phyloP scores from a whole-genome alignment of 148 eudicot species.

The Pharnaceum exiguum region DNA sequence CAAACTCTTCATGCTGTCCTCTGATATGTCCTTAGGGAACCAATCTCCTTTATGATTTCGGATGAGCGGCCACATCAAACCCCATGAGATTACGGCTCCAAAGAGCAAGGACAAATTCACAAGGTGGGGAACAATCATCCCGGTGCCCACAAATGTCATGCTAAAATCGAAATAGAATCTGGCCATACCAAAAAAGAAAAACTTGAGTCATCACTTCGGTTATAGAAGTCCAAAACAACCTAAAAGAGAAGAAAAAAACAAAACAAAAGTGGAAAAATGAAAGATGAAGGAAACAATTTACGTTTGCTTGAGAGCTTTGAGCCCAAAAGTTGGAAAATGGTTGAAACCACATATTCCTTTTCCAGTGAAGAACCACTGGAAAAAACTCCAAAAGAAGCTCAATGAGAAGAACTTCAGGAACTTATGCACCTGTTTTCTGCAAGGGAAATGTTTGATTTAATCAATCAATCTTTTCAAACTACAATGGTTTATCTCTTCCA shows the following conservation, averaged over 20 bases:
- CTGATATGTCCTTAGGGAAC: conserved; percentile 49
- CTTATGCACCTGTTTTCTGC: conserved; percentile 47
- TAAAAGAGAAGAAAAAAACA: not conserved
- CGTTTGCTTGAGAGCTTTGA: conserved; percentile 31
- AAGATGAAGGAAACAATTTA: no score
- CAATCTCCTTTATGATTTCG: conserved; percentile 45
- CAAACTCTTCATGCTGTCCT: conserved; percentile 70
- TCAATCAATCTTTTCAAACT: no score
- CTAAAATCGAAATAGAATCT: conserved; percentile 83
- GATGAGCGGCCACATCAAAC: conserved; percentile 82
- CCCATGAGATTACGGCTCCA: conserved; percentile 79
- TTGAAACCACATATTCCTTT: conserved; percentile 28
- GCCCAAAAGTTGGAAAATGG: conserved; percentile 33
- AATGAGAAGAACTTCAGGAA: conserved; percentile 42
- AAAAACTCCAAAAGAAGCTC: conserved; percentile 55
- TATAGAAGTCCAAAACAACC: not conserved
- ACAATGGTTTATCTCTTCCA: no score
- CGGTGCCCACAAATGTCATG: conserved; percentile 74
- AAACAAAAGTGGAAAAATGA: conserved; percentile 33
- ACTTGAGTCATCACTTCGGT: not conserved
- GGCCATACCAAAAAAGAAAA: conserved; percentile 10
- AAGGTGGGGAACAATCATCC: conserved; percentile 81
- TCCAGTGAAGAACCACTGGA: conserved; percentile 37
- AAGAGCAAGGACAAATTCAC: conserved; percentile 69
- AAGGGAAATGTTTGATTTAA: not conserved